Base-by-base conservation (phyloP, 2,329 filamentous ascomycete genomes). In the Neonectria faginata region DNA sequence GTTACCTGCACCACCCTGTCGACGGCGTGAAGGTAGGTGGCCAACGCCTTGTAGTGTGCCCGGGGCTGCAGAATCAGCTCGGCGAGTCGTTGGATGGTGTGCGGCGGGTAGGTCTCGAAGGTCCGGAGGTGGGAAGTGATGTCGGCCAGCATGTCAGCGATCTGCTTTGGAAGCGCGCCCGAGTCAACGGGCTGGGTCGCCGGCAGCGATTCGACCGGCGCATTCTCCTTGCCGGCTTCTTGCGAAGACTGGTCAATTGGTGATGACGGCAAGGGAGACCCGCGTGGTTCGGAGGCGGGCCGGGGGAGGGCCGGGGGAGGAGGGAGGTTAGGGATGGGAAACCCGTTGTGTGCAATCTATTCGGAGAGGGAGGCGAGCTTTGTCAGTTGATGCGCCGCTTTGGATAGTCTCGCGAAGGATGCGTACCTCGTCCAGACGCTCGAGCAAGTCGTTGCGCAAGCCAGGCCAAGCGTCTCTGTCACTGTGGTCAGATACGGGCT, bases 1-100 rank as follows among this genome's bases (percentile, higher is more conserved):
- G 94, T 97, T 61, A 99, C 96, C 61, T 92, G 93, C 25, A 97
- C 89, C 22, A 97, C 91, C 61, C 96, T 91, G 77, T 98, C 93
- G 53, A 98, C 87, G 3, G 96, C 96, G 72, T 96, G 92, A 11
- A 99, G 88, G 77, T 96, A 99, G 11, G 94, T 87, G 1, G 92
- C 89, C 3, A 98, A 85, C 57, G 89, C 91, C 66, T 87, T 89
- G 82, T 98, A 97, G 79, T 97, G 92, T 60, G 86, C 85, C 65
- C 84, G 90, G 1, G 96, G 96, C 27, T 85, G 80, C 39, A 97
- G 84, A 5, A 97, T 83, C 31, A 98, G 89, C 82, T 99, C 96
- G 22, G 94, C 89, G 22, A 99, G 86, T 42, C 96, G 91, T 80
- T 99, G 96, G 66, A 97, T 87, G 3, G 96, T 98, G 77, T 98